Percentiles rank a stretch among this genome's conserved stretches.
Conservation (phyloP, 371 early-diverging fungal species). For the Apophysomyces sp. region DNA sequence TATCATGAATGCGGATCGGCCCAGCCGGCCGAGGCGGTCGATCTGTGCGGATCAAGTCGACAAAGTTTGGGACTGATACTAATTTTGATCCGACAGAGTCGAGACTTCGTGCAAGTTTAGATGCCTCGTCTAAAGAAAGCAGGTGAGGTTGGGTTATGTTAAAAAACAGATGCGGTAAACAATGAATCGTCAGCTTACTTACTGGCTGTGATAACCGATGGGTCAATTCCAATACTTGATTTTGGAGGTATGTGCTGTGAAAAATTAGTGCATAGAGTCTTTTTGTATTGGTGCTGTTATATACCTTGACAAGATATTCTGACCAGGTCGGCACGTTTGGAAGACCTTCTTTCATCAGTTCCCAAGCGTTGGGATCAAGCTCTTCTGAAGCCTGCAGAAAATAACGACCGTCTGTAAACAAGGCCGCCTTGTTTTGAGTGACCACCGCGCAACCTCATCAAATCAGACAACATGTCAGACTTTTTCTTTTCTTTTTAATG, state of each 20-base stretch:
- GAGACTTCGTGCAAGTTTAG: no score
- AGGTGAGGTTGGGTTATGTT: no score
- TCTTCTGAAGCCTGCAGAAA: conserved; percentile 96
- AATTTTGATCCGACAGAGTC: conserved; percentile 37
- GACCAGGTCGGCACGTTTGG: conserved; percentile 87
- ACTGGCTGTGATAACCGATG: conserved; percentile 76
- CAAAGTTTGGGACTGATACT: conserved; percentile 30
- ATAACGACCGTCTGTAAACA: conserved; percentile 99
- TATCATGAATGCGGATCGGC: conserved; percentile 62
- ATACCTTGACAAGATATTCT: conserved; percentile 76
- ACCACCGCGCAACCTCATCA: conserved; percentile 73
- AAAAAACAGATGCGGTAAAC: no score
- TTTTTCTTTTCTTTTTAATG: not conserved
- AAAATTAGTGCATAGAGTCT: not conserved
- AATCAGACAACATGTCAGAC: not conserved
- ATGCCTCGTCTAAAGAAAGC: no score
- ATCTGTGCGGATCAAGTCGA: conserved; percentile 15
- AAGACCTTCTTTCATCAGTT: conserved; percentile 89
- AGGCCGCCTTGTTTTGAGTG: conserved; percentile 64
- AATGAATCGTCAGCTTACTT: conserved; percentile 18
- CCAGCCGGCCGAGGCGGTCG: conserved; percentile 71
- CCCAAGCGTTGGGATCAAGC: conserved; percentile 85
- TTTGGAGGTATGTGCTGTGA: conserved; percentile 59
- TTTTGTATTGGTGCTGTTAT: not conserved
- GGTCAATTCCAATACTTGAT: conserved; percentile 85